Evolutionary conservation across 441 rosid genomes (phyloP), one percentile per base, ranked within the genome.

Genomic region (Euphorbia schlechtendalii): DNA sequence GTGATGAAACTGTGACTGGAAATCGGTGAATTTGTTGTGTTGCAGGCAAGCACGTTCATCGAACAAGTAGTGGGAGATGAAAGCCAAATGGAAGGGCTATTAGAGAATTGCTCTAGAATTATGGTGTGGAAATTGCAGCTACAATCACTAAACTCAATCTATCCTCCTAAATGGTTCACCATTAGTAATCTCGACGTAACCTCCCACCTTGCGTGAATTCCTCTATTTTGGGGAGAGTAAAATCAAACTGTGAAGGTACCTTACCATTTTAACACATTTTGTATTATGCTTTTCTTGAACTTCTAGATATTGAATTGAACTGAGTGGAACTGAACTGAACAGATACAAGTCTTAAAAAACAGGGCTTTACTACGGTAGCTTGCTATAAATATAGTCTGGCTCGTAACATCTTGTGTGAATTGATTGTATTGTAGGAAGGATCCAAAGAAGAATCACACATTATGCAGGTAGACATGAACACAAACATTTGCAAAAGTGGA

Each of bases 21-120:
- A 36, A 20, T 61, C 34, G 20, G 48, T 34, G 28, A 30, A 41
- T 34, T 71, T n/a, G n/a, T n/a, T n/a, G 40, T 63, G 32, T 52
- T 75, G 56, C 78, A 84, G 92, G 83, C 68, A 9, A 81, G 80
- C 66, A 32, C 76, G 34, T 80, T 84, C 48, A 65, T 86, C 18
- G 85, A 86, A 70, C 84, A 83, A 73, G 64, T 82, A 63, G 86
- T 86, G 72, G 86, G 83, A 76, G 89, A 86, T 77, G 92, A 84
- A 68, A 80, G 81, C 74, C 88, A 83, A 62, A 84, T 84, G 92
- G 89, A 86, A 67, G 81, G 88, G 74, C 72, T 81, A 25, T 69
- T 43, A 43, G 77, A 72, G 20, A 51, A 77, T 62, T 81, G 87
- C 77, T 80, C 79, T 4, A 80, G 70, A 63, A 68, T 86, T 68